phyloP scores from a whole-genome alignment of 768 basidiomycete genomes.

The Psilocybe cubensis region DNA sequence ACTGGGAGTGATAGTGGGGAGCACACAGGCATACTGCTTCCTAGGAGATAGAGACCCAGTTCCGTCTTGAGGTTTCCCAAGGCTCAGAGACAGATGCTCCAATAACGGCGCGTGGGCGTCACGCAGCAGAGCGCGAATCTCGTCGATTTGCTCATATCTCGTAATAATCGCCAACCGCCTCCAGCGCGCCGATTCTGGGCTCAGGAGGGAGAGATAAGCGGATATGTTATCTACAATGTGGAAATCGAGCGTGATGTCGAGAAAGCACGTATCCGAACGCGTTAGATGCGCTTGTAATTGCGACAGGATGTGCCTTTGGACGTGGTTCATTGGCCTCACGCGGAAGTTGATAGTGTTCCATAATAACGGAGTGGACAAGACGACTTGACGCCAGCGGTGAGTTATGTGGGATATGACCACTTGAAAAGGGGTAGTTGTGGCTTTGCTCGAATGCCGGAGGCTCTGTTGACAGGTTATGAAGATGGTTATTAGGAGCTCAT shows the following conservation, averaged over 20 bases:
- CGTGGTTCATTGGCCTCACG: slow-evolving; percentile 25
- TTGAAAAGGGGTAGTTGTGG: slow-evolving; percentile 28
- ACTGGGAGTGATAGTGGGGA: slow-evolving; percentile 31
- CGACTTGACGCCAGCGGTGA: slow-evolving; percentile 44
- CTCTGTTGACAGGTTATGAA: slow-evolving; percentile 36
- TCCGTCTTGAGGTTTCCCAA: slow-evolving; percentile 31
- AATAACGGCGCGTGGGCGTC: slow-evolving; percentile 33
- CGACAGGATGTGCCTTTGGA: slow-evolving; percentile 19
- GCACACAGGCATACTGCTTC: slow-evolving; percentile 29
- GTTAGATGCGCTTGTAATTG: slow-evolving; percentile 39
- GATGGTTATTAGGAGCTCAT: slow-evolving; percentile 43
- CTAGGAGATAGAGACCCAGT: slow-evolving; percentile 27
- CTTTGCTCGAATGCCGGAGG: slow-evolving; percentile 1
- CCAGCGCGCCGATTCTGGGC: slow-evolving; percentile 42
- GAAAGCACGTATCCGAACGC: slow-evolving; percentile 38
- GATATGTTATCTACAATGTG: slow-evolving; percentile 24
- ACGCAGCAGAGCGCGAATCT: slow-evolving; percentile 31
- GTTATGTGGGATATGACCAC: slow-evolving; percentile 50
- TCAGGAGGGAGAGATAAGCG: slow-evolving; percentile 33
- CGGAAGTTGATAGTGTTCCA: slow-evolving; percentile 46
- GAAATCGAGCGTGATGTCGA: slow-evolving; percentile 39
- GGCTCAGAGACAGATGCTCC: slow-evolving; percentile 41
- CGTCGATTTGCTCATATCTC: slow-evolving; percentile 22
- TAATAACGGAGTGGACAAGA: slow-evolving; percentile 41
- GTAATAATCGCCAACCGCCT: slow-evolving; percentile 37